Percentiles rank a stretch among this genome's conserved stretches.
Evolutionary conservation across 2,329 filamentous ascomycete species (phyloP).

Genomic region (Tolypocladium tropicale): DNA sequence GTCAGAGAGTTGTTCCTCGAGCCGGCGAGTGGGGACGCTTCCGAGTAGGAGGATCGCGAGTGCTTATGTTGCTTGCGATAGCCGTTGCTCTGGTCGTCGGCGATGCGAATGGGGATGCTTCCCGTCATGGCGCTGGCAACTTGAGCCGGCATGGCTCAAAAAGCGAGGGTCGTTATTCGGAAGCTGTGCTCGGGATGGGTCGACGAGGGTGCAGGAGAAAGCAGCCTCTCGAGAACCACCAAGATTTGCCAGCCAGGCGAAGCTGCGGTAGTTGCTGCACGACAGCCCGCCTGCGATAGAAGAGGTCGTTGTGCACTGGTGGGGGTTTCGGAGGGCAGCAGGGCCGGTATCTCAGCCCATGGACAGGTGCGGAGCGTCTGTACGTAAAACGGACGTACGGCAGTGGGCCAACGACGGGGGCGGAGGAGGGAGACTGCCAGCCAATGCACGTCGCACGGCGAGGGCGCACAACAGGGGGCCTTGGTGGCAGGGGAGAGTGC

Average conservation of each 20-base stretch:
- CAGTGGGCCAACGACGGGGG: conserved; percentile 18
- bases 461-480: conserved; percentile 6
- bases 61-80: conserved; percentile 44
- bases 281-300: conserved; percentile 9
- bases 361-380: conserved; percentile 11
- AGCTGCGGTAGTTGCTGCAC: conserved; percentile 13
- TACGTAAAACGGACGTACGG: conserved; percentile 25
- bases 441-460: conserved; percentile 16
- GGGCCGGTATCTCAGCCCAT: conserved; percentile 5
- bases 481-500: background rate
- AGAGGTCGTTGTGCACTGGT: conserved; percentile 3
- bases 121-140: conserved; percentile 25
- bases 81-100: conserved; percentile 22
- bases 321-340: conserved; percentile 3
- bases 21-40: conserved; percentile 41
- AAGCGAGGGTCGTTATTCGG: conserved; percentile 3
- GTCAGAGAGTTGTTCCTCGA: conserved; percentile 50
- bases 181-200: conserved; percentile 3
- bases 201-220: background rate
- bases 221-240: conserved; percentile 1
- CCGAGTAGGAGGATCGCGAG: conserved; percentile 51
- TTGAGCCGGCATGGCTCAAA: conserved; percentile 27
- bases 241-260: conserved; percentile 12
- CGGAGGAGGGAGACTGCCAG: conserved; percentile 9
- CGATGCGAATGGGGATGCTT: conserved; percentile 27